These are phyloP conservation scores for Pythium myriotylum DNA, from an alignment of 352 stramenopile species.

Conservation along the genomic window DNA sequence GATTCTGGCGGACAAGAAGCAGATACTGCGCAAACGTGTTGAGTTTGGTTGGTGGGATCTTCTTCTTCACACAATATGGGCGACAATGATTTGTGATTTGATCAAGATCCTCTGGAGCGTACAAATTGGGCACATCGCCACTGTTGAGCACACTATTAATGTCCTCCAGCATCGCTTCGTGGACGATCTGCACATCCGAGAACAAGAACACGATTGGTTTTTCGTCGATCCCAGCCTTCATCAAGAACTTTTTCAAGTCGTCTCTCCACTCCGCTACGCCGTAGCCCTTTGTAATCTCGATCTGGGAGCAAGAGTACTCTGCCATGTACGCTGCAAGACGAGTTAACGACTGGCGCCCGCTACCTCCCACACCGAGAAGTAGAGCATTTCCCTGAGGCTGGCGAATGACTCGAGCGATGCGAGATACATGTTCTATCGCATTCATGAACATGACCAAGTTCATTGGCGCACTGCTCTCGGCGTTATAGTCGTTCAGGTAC, in stretches of 20 bases:
- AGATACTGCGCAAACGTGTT: slow-evolving; percentile 96
- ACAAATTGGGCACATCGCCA: slow-evolving; percentile 94
- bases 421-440: slow-evolving; percentile 86
- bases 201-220: slow-evolving; percentile 95
- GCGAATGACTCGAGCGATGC: slow-evolving; percentile 80
- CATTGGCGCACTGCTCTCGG: slow-evolving; percentile 85
- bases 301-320: slow-evolving; percentile 91
- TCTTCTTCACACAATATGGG: slow-evolving; percentile 91
- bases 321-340: slow-evolving; percentile 92
- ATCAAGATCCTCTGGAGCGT: slow-evolving; percentile 91
- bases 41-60: slow-evolving; percentile 90
- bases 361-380: slow-evolving; percentile 93
- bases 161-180: slow-evolving; percentile 96
- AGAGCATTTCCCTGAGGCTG: slow-evolving; percentile 90
- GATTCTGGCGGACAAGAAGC: slow-evolving; percentile 90
- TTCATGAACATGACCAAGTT: slow-evolving; percentile 91
- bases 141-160: slow-evolving; percentile 96
- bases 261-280: slow-evolving; percentile 93
- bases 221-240: slow-evolving; percentile 93
- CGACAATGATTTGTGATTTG: slow-evolving; percentile 91
- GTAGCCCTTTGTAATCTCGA: slow-evolving; percentile 96
- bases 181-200: slow-evolving; percentile 94
- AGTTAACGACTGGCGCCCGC: slow-evolving; percentile 90
- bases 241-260: slow-evolving; percentile 91
- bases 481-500: slow-evolving; percentile 89